Conservation (phyloP, 306 rosid species). For the Argentina anserina region DNA sequence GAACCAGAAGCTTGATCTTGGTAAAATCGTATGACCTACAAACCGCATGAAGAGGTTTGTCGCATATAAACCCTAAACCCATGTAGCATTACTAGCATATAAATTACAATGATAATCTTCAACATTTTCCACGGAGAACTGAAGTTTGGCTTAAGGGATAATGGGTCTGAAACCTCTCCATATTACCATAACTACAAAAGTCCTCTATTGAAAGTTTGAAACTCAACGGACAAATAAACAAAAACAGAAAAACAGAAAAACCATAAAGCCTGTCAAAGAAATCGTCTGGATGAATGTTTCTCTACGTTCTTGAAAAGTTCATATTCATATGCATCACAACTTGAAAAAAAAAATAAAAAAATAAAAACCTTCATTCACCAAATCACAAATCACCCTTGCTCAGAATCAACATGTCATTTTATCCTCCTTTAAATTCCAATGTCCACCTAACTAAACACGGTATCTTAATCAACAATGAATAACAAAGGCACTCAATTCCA, state of each 20-base stretch:
- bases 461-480: conserved; percentile 26
- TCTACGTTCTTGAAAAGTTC: background rate
- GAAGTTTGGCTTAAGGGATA: background rate
- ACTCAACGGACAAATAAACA: background rate
- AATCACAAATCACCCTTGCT: conserved; percentile 4
- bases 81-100: too few species aligned
- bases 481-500: conserved; percentile 34
- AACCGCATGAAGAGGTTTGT: background rate
- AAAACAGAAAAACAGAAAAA: background rate
- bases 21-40: background rate
- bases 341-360: too few species aligned
- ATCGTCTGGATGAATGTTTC: background rate
- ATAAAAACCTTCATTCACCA: background rate
- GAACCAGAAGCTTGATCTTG: background rate
- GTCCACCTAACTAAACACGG: conserved; percentile 18
- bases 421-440: conserved; percentile 1
- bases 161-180: background rate
- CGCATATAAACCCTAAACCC: too few species aligned
- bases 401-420: conserved; percentile 37
- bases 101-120: background rate
- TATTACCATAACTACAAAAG: background rate
- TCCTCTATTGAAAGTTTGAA: background rate
- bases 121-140: background rate
- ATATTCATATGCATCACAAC: conserved; percentile 10
- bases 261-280: background rate